These are phyloP conservation scores for Pseudohalonectria lignicola DNA, from an alignment of 2,329 filamentous ascomycete species.

Conservation along the genomic window DNA sequence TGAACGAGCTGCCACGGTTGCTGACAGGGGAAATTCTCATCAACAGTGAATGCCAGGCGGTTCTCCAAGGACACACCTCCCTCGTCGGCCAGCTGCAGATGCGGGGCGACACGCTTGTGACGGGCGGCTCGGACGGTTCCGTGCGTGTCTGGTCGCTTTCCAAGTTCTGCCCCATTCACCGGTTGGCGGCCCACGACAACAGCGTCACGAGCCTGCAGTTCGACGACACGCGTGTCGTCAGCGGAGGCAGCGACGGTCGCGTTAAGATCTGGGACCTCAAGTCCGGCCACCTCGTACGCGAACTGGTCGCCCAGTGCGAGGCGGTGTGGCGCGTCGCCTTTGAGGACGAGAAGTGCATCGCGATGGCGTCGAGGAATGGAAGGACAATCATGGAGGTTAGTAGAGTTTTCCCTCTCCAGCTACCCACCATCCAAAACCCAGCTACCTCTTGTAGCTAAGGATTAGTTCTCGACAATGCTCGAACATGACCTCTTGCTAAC, in stretches of 20 bases:
- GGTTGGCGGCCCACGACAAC: conserved; percentile 93
- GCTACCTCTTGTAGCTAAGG: too few species aligned
- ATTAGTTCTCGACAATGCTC: too few species aligned
- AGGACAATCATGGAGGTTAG: conserved; percentile 96
- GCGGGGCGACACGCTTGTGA: conserved; percentile 88
- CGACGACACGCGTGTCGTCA: conserved; percentile 89
- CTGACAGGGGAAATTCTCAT: too few species aligned
- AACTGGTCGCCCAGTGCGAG: conserved; percentile 83
- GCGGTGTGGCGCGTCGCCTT: conserved; percentile 97
- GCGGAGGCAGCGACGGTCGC: conserved; percentile 90
- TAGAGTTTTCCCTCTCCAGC: background rate
- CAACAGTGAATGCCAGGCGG: conserved; percentile 64
- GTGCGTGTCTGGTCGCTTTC: conserved; percentile 93
- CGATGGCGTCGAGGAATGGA: conserved; percentile 74
- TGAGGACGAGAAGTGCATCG: conserved; percentile 95
- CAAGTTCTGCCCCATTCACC: conserved; percentile 83
- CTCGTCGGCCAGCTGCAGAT: conserved; percentile 95
- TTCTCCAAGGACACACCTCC: conserved; percentile 93
- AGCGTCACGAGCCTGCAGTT: conserved; percentile 97
- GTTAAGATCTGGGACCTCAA: conserved; percentile 98
- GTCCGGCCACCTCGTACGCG: conserved; percentile 79
- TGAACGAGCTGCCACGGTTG: too few species aligned
- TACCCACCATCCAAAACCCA: too few species aligned
- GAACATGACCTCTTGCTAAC: too few species aligned
- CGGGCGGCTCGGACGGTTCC: conserved; percentile 89